These are phyloP conservation scores for Solanum hybrid DNA, from an alignment of 305 asterid genomes.

Conservation along the genomic window DNA sequence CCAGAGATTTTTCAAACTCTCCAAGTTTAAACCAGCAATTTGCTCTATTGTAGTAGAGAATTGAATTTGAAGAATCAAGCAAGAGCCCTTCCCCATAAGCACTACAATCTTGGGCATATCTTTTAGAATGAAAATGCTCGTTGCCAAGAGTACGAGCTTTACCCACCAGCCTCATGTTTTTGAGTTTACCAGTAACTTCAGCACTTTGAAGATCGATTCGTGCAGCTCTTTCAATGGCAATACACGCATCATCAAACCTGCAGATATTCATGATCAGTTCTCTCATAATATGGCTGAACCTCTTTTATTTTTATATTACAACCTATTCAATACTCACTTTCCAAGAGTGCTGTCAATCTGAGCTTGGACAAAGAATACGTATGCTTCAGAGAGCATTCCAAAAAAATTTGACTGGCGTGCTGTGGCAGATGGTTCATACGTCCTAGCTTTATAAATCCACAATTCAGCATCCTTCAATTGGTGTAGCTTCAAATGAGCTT, in stretches of 20 bases:
- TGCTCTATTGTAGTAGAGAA: conserved; percentile 87
- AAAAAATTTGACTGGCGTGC: conserved; percentile 32
- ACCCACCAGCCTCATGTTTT: conserved; percentile 45
- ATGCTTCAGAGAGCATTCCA: conserved; percentile 65
- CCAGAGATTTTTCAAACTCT: conserved; percentile 57
- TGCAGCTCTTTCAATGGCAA: conserved; percentile 50
- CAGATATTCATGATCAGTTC: conserved; percentile 7
- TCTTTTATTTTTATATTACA: background rate
- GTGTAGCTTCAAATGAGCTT: conserved; percentile 77
- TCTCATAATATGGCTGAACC: conserved; percentile 3
- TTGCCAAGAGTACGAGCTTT: conserved; percentile 85
- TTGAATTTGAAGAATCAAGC: conserved; percentile 58
- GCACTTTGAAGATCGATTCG: conserved; percentile 41
- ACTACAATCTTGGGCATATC: conserved; percentile 75
- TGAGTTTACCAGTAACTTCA: conserved; percentile 41
- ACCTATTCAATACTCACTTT: conserved; percentile 40
- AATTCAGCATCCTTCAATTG: conserved; percentile 47
- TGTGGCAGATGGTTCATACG: conserved; percentile 15
- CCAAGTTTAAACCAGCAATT: conserved; percentile 91
- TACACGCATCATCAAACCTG: conserved; percentile 68
- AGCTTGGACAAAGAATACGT: conserved; percentile 44
- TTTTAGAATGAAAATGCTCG: conserved; percentile 58
- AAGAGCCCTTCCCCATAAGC: conserved; percentile 82
- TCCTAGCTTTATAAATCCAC: conserved; percentile 31
- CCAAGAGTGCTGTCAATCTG: conserved; percentile 65